Evolutionary conservation across 2,329 filamentous ascomycete species (phyloP), one percentile per base, ranked within the genome.

Genomic region (Xylariales sp.): DNA sequence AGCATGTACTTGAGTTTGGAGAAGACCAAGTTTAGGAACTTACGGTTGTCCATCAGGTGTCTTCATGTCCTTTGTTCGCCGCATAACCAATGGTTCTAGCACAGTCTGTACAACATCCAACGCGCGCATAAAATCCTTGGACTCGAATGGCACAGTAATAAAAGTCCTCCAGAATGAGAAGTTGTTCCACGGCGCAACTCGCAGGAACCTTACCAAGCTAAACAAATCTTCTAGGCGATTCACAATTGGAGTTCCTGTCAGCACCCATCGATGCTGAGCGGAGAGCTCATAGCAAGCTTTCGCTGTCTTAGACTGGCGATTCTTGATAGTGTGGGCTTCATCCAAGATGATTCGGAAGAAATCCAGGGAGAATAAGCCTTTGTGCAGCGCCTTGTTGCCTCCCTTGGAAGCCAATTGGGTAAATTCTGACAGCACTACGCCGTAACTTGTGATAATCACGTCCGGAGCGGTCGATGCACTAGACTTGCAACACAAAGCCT

Each of bases 91-190:
- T 6, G 93, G 93, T 56, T 98, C 93, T 5, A 98, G 67, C 0
- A 98, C 91, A 0, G 91, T 98, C 58, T 98, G 93, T 2, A 98
- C 93, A 2, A 98, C 93, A 56, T 97, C 93, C 6, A 98, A 71
- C 1, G 93, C 93, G 5, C 90, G 83, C 49, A 96, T 80, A 56
- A 95, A 96, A 46, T 98, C 86, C 49, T 93, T 93, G 0, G 88
- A 91, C 60, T 98, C 93, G 47, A 98, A 98, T 0, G 93, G 93
- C 2, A 95, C 83, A 0, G 93, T 98, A 55, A 98, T 97, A 59
- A 98, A 98, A 0, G 93, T 97, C 57, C 90, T 90, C 93, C 93
- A 98, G 65, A 95, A 98, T 0, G 90, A 95, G 60, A 98, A 98
- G 59, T 97, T 97, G 54, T 85, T 93, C 93, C 93, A 98, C 0